Evolutionary conservation across 2,329 filamentous ascomycete genomes (phyloP).

Genomic region (Colletotrichum nymphaeae): DNA sequence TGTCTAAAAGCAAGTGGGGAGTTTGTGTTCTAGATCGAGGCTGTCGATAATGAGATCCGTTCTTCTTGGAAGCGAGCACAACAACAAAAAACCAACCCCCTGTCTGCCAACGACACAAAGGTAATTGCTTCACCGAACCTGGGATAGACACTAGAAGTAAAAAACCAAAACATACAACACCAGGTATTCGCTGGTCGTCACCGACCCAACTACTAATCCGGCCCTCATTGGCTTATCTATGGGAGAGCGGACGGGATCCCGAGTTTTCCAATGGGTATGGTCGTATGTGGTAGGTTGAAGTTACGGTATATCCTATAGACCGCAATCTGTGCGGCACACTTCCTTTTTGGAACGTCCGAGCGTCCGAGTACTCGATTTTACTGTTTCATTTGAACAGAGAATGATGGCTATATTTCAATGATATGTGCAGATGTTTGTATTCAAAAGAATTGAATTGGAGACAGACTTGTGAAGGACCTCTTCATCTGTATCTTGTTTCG

Average conservation of each 20-base stretch:
- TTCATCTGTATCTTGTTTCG: too few species aligned
- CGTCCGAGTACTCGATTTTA: too few species aligned
- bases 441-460: too few species aligned
- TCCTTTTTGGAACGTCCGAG: background rate
- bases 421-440: too few species aligned
- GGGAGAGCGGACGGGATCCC: constrained; percentile 19
- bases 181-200: constrained; percentile 8
- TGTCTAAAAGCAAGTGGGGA: background rate
- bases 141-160: too few species aligned
- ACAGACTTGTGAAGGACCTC: too few species aligned
- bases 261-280: constrained; percentile 14
- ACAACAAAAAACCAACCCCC: background rate
- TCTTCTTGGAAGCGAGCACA: background rate
- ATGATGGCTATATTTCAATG: too few species aligned
- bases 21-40: too few species aligned
- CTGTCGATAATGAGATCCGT: background rate
- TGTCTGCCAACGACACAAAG: too few species aligned
- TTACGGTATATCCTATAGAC: rapidly evolving
- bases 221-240: constrained; percentile 2
- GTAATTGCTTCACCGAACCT: too few species aligned
- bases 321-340: rapidly evolving
- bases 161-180: background rate
- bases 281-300: rapidly evolving
- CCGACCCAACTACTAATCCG: constrained; percentile 3
- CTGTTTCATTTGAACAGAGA: too few species aligned